A percentile compares a stretch with the other conserved stretches of the same genome.
phyloP scores from a whole-genome alignment of 164 flowering plant genomes.

The Paratinospora sagittata region DNA sequence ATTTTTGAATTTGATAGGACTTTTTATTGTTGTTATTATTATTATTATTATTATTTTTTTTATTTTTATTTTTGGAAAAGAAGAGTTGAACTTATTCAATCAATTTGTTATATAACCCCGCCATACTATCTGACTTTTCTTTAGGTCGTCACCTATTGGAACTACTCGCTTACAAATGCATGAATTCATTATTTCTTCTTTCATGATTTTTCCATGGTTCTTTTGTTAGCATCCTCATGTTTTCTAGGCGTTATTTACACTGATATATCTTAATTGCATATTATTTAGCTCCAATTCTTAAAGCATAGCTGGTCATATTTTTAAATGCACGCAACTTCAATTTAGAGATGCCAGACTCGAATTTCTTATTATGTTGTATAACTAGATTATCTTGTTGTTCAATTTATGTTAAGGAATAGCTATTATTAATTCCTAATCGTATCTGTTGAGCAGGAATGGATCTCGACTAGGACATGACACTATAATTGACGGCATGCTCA shows the following conservation, averaged over 20 bases:
- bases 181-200: no score
- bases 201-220: neutral
- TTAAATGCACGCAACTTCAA: neutral
- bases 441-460: constrained; percentile 44
- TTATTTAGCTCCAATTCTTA: neutral
- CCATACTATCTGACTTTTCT: no score
- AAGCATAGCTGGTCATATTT: neutral
- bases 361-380: neutral
- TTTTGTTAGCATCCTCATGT: neutral
- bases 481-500: constrained; percentile 71
- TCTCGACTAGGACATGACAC: constrained; percentile 73
- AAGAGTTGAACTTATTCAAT: neutral
- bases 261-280: neutral
- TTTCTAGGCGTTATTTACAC: neutral
- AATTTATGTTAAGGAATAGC: neutral
- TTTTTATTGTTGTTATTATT: no score
- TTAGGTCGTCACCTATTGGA: no score
- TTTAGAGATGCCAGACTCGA: neutral
- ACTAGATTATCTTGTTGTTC: no score
- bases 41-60: no score
- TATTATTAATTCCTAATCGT: neutral
- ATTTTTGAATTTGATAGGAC: no score
- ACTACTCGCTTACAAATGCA: no score
- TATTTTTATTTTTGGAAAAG: neutral
- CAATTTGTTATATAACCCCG: no score